Evolutionary conservation across 169 alveolate genomes (phyloP).

Genomic region (Cryptosporidium ryanae): DNA sequence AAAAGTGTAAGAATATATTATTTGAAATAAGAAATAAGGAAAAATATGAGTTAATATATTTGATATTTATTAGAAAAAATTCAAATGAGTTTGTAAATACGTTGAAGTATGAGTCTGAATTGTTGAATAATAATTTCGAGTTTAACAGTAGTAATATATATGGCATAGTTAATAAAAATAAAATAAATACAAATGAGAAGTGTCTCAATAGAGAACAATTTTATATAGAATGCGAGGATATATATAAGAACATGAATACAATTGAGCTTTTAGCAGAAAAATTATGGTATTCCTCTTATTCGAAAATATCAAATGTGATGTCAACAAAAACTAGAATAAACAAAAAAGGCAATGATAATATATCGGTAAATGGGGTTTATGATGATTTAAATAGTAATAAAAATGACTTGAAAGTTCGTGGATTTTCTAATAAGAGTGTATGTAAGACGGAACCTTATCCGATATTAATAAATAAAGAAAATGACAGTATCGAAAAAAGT

Average conservation of each 20-base stretch:
- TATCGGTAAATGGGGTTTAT: neutral
- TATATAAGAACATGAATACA: constrained; percentile 9
- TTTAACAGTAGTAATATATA: neutral
- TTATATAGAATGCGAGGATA: constrained; percentile 42
- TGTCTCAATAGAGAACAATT: constrained; percentile 1
- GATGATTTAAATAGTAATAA: neutral
- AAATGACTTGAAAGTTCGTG: too few species aligned
- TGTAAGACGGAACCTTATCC: constrained; percentile 75
- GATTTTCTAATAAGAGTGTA: neutral
- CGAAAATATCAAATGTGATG: neutral
- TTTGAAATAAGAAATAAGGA: neutral
- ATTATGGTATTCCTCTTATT: constrained; percentile 45
- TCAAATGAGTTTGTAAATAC: constrained; percentile 13
- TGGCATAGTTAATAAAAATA: constrained; percentile 8
- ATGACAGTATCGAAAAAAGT: neutral
- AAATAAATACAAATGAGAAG: neutral
- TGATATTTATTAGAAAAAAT: neutral
- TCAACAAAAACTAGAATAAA: neutral
- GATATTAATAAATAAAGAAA: constrained; percentile 39
- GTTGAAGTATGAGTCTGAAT: constrained; percentile 24
- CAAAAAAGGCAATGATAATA: neutral
- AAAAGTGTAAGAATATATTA: constrained; percentile 10
- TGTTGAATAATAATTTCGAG: neutral
- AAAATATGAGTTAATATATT: constrained; percentile 20
- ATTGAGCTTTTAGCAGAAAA: constrained; percentile 11